These are phyloP conservation scores for Pythium monospermum DNA, from an alignment of 352 stramenopile species.

Conservation along the genomic window DNA sequence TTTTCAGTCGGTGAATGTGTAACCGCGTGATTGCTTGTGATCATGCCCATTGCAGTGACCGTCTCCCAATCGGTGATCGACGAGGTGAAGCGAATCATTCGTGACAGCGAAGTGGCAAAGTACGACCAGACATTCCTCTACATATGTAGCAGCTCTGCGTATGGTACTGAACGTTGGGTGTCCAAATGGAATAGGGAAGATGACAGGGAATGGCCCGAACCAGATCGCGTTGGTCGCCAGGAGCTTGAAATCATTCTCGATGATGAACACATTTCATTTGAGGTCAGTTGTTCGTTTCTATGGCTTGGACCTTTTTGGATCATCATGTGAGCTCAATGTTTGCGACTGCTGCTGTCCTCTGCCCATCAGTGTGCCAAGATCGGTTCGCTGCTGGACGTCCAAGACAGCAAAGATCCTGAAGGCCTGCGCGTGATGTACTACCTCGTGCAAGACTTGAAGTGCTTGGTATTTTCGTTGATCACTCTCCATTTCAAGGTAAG, in stretches of 20 bases:
- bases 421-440: conserved; percentile 95
- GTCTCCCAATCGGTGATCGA: conserved; percentile 90
- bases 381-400: conserved; percentile 91
- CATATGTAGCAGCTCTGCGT: not conserved
- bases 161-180: not conserved
- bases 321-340: not conserved
- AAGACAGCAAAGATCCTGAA: conserved; percentile 95
- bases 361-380: conserved; percentile 96
- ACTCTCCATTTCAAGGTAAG: conserved; percentile 94
- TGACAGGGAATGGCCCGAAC: conserved; percentile 95
- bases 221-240: conserved; percentile 89
- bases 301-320: not conserved
- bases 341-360: no score
- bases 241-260: conserved; percentile 96
- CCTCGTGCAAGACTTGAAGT: conserved; percentile 97
- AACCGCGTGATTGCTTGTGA: no score
- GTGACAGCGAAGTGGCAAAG: conserved; percentile 89
- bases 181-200: conserved; percentile 62
- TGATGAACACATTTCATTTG: conserved; percentile 97
- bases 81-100: conserved; percentile 93
- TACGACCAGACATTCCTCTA: conserved; percentile 27
- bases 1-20: no score
- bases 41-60: conserved; percentile 47
- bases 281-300: conserved; percentile 31
- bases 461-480: conserved; percentile 95